A percentile compares a stretch with the other conserved stretches of the same genome.
Conservation (phyloP, 345 rosid genomes). For the Sonneratia caseolaris region DNA sequence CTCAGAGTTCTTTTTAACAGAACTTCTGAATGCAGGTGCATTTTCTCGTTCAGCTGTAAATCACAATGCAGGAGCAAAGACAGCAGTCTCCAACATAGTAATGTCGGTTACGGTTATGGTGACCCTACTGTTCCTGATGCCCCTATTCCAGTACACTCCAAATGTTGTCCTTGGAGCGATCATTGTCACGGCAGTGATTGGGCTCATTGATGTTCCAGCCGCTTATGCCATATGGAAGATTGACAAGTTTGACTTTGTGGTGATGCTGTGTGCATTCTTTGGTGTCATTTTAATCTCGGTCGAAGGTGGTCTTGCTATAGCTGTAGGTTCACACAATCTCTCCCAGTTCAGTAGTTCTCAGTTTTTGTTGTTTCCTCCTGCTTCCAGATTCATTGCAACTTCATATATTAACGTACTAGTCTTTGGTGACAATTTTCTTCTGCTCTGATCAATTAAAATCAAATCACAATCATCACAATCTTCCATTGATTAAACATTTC, state of each 20-base stretch:
- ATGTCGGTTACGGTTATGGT: conserved; percentile 97
- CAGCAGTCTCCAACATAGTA: conserved; percentile 79
- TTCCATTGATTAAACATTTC: not conserved
- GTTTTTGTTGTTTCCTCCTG: not conserved
- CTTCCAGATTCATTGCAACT: not conserved
- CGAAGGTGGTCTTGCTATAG: conserved; percentile 73
- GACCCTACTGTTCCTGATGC: conserved; percentile 84
- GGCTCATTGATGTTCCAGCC: conserved; percentile 84
- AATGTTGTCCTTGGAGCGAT: conserved; percentile 84
- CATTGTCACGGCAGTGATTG: conserved; percentile 81
- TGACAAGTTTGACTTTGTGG: conserved; percentile 84
- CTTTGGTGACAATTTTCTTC: too few relatives aligned
- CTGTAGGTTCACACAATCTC: conserved; percentile 37
- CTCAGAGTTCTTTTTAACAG: not conserved
- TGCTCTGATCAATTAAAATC: not conserved
- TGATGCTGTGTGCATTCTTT: conserved; percentile 66
- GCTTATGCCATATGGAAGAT: conserved; percentile 70
- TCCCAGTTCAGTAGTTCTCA: not conserved
- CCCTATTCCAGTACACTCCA: conserved; percentile 90
- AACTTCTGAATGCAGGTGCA: conserved; percentile 36
- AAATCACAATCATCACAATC: not conserved
- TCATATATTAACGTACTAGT: too few relatives aligned
- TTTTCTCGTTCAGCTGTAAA: conserved; percentile 96
- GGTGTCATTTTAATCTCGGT: conserved; percentile 85
- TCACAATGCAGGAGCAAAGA: conserved; percentile 87